Evolutionary conservation across 176 grass and related monocot genomes (phyloP), one percentile per base, ranked within the genome.

Genomic region (Raddia guianensis): DNA sequence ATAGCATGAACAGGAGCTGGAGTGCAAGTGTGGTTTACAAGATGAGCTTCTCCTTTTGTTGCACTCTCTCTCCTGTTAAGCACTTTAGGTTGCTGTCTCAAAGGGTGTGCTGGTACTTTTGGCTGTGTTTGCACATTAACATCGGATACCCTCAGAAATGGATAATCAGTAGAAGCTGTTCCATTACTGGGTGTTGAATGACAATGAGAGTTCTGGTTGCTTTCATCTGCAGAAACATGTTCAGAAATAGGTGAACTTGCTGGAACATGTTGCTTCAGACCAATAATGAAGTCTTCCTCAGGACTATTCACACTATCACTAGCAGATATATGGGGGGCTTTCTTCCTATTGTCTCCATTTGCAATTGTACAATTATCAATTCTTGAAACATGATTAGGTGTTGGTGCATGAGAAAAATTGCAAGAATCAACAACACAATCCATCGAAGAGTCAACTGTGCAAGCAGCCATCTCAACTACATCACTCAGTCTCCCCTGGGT

Each of bases 71-170:
- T 51, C 74, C 86, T 90, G 44, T 86, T 81, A 49, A 63, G 80
- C 3, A 82, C 59, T 74, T 89, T 98, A 74, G 80, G 74, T 66
- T 86, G 80, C 18, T 82, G 89, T 40, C 80, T 91, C 42, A 86
- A 85, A 68, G 84, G 54, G 60, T 68, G 60, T 69, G 89, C 63
- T 35, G 86, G 83, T 32, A 83, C 62, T 81, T 75, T 63, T 42
- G 84, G 88, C 46, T 86, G 70, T 49, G 90, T 70, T 47, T 85
- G 72, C 58, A 84, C 63, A 83, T 81, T 86, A 57, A 68, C 62
- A 45, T 88, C 89, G 47, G 84, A 76, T 79, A 88, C 73, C 53
- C 72, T 85, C 63, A 93, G 57, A 88, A 91, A 95, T 21, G 87
- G 76, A 66, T 89, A 72, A 55, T 87, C 79, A 45, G 62, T 59